A percentile compares a stretch with the other conserved stretches of the same genome.
Conservation (phyloP, 805 yeast genomes). For the Schwanniomyces pseudopolymorphus region DNA sequence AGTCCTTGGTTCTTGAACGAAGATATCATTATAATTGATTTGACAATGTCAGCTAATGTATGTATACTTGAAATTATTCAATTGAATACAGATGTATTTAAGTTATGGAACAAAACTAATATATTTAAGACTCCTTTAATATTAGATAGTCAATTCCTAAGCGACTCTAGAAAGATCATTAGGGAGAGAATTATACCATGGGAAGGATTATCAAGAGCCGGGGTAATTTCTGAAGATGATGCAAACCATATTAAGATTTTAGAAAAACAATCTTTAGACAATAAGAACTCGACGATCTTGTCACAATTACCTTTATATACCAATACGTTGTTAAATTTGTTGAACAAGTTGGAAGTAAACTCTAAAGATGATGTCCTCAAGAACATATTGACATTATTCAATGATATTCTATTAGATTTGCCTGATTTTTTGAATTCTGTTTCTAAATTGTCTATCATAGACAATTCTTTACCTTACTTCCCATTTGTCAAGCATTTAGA, state of each 20-base stretch:
- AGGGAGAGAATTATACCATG: conserved; percentile 84
- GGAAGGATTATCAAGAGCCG: conserved; percentile 84
- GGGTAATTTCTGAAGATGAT: conserved; percentile 63
- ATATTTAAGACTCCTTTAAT: conserved; percentile 15
- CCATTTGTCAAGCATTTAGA: conserved; percentile 55
- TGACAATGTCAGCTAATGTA: background rate
- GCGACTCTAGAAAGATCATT: conserved; percentile 64
- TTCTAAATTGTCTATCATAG: conserved; percentile 40
- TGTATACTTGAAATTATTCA: background rate
- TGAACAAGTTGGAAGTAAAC: conserved; percentile 45
- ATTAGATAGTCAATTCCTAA: conserved; percentile 65
- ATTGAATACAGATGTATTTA: background rate
- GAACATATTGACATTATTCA: conserved; percentile 59
- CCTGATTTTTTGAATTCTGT: conserved; percentile 40
- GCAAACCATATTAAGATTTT: conserved; percentile 58
- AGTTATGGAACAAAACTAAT: conserved; percentile 1
- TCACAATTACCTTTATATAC: conserved; percentile 53
- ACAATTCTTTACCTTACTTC: conserved; percentile 49
- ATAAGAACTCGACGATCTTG: conserved; percentile 40
- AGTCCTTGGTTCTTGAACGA: background rate
- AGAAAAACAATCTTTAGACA: conserved; percentile 47
- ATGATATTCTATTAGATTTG: conserved; percentile 51
- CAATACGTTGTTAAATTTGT: conserved; percentile 51
- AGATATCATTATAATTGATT: background rate
- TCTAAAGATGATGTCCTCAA: conserved; percentile 65